A percentile compares a stretch with the other conserved stretches of the same genome.
phyloP scores from a whole-genome alignment of 2,329 filamentous ascomycete genomes.

The Aspergillus sp. region DNA sequence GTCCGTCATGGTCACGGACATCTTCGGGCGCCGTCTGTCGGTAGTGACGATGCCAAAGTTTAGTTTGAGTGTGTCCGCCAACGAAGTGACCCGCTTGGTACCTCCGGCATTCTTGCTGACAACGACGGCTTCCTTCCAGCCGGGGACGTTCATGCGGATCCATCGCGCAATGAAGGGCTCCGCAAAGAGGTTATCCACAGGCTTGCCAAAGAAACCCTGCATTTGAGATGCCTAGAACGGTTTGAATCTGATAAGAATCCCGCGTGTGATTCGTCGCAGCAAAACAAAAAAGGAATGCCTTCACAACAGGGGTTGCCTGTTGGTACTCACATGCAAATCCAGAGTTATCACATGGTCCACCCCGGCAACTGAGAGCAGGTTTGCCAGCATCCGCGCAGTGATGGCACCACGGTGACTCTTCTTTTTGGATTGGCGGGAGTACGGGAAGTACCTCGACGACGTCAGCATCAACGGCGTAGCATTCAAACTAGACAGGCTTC shows the following conservation, averaged over 20 bases:
- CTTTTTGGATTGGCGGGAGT: constrained; percentile 98
- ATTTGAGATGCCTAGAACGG: constrained; percentile 74
- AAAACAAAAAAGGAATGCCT: neutral
- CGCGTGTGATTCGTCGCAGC: constrained; percentile 16
- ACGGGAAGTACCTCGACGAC: constrained; percentile 77
- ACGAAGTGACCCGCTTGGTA: constrained; percentile 92
- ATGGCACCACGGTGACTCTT: constrained; percentile 96
- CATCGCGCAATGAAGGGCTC: constrained; percentile 93
- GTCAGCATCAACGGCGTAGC: constrained; percentile 37
- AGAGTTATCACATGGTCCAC: constrained; percentile 98
- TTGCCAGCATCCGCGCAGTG: constrained; percentile 94
- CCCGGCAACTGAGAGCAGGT: constrained; percentile 87
- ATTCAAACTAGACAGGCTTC: constrained; percentile 33
- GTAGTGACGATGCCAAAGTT: constrained; percentile 88
- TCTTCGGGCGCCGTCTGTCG: constrained; percentile 54
- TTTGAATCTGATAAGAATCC: constrained; percentile 17
- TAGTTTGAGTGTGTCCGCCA: constrained; percentile 92
- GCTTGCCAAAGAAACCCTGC: constrained; percentile 98
- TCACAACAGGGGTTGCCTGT: constrained; percentile 2
- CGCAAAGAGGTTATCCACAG: constrained; percentile 94
- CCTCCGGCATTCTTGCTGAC: constrained; percentile 98
- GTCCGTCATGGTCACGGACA: constrained; percentile 64
- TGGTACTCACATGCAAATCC: constrained; percentile 71
- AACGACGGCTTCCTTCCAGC: constrained; percentile 87
- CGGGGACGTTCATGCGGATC: constrained; percentile 84